Evolutionary conservation across 2,329 filamentous ascomycete genomes (phyloP), one percentile per base, ranked within the genome.

Genomic region (Trichoderma asperellum): DNA sequence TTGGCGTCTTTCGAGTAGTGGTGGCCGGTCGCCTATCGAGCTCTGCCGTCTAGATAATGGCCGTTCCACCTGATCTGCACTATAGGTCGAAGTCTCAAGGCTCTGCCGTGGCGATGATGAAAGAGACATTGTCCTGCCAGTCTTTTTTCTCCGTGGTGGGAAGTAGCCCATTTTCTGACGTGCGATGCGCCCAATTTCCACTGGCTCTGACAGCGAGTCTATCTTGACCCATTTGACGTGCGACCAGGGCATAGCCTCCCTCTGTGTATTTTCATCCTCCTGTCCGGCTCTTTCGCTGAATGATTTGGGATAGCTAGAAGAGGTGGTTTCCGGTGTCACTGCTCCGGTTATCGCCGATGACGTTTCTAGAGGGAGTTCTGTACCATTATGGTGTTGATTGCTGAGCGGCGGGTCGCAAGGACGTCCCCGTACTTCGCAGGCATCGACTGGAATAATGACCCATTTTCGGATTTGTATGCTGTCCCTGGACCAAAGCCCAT

Each of bases 401-500:
- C 81, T 79, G 7, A 14, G 11, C 4, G 88, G 87, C 2, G 84
- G 79, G n/a, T 87, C 84, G 75, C 88, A 89, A 18, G 87, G 86
- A 62, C 89, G 87, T 35, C 95, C 94, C 76, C 94, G 96, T 53
- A 94, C 85, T 53, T 91, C 90, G 78, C 95, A 98, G 52, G 93
- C 91, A 78, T 97, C 94, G 5, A 98, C 93, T 0, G 96, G 96
- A 64, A 99, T 83, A 10, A 94, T 86, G 18, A 99, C 86, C 72
- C 88, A 90, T 75, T 92, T 92, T 70, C 94, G 89, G 59, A 90
- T 88, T 78, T 97, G 95, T 43, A 98, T 91, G 72, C 89, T 93
- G 77, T 98, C 96, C 72, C 94, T 93, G 7, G 94, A 93, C 96
- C 96, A 99, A 76, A 99, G 89, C 12, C 96, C 89, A 78, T 99